phyloP scores from a whole-genome alignment of 345 rosid genomes.

The Acer yangbiense region DNA sequence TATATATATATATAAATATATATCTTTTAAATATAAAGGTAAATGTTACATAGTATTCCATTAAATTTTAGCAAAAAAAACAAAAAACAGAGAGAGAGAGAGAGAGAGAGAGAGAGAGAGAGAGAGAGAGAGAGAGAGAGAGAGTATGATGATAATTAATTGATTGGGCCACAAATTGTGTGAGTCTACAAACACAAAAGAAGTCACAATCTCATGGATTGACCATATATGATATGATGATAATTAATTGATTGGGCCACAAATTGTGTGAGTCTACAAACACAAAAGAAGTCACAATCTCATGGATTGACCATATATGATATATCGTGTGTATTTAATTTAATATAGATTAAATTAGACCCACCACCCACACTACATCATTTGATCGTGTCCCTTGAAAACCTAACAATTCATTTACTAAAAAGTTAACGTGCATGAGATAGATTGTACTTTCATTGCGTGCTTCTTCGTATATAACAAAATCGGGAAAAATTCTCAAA shows the following conservation, averaged over 20 bases:
- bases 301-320: neutral
- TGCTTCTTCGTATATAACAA: neutral
- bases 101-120: too few relatives aligned
- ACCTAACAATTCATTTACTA: neutral
- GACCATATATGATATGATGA: neutral
- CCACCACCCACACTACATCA: neutral
- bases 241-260: neutral
- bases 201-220: neutral
- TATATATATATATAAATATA: too few relatives aligned
- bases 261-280: neutral
- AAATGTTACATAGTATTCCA: too few relatives aligned
- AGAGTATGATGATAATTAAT: too few relatives aligned
- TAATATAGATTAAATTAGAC: too few relatives aligned
- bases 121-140: too few relatives aligned
- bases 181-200: neutral
- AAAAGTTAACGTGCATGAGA: neutral
- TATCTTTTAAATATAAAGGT: too few relatives aligned
- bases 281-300: neutral
- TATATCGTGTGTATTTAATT: neutral
- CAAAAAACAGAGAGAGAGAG: too few relatives aligned
- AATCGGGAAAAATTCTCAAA: too few relatives aligned
- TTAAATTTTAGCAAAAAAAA: too few relatives aligned
- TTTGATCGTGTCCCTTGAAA: neutral
- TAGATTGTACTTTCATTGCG: neutral
- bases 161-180: neutral